Evolutionary conservation across 2,329 filamentous ascomycete genomes (phyloP).

Genomic region (Colletotrichum coccodes): DNA sequence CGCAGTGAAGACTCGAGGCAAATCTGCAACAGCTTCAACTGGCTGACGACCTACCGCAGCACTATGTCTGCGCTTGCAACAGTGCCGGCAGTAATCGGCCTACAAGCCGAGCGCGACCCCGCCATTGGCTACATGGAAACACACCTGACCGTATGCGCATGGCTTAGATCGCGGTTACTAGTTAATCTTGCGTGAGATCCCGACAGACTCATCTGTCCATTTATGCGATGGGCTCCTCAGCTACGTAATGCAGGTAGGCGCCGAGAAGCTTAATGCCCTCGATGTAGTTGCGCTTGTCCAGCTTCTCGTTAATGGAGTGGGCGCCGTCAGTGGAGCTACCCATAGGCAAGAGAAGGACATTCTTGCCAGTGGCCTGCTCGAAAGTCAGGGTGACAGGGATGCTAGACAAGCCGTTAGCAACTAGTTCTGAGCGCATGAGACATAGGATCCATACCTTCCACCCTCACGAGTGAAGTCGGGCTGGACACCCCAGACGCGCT

Average conservation of each 20-base stretch:
- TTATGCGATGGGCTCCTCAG: conserved; percentile 77
- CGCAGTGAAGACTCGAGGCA: not conserved
- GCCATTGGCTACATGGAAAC: not conserved
- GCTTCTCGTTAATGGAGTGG: conserved; percentile 98
- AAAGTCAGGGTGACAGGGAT: conserved; percentile 98
- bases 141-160: not conserved
- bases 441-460: conserved; percentile 71
- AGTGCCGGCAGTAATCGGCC: conserved; percentile 7
- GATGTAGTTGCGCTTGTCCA: conserved; percentile 97
- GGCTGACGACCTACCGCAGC: not conserved
- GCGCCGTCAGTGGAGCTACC: conserved; percentile 96
- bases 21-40: not conserved
- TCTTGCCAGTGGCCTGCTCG: conserved; percentile 97
- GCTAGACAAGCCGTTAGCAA: conserved; percentile 54
- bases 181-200: not conserved
- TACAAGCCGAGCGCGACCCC: not conserved
- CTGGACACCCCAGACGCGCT: conserved; percentile 92
- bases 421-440: not conserved
- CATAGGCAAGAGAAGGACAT: conserved; percentile 95
- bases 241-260: conserved; percentile 95
- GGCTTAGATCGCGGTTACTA: not conserved
- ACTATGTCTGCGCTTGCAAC: not conserved
- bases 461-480: conserved; percentile 97
- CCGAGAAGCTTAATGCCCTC: conserved; percentile 97
- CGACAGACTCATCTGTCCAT: not conserved